phyloP scores from a whole-genome alignment of 192 early-diverging fungal species.

The Obelidium mucronatum region DNA sequence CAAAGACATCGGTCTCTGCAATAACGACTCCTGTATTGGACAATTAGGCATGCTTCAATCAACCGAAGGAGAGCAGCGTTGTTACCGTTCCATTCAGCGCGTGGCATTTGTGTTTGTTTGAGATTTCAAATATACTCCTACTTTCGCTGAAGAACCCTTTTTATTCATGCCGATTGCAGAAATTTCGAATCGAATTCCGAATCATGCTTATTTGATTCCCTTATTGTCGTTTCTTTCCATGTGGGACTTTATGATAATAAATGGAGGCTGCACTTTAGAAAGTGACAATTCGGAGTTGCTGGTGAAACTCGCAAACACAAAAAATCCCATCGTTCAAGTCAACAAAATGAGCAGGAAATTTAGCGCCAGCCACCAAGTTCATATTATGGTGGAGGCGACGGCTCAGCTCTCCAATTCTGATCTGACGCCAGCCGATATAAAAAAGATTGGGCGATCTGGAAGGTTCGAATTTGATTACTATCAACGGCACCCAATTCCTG shows the following conservation, averaged over 20 bases:
- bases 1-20: conserved; percentile 47
- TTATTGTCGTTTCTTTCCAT: no score
- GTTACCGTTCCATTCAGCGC: conserved; percentile 2
- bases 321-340: no score
- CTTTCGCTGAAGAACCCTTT: no score
- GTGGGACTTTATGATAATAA: no score
- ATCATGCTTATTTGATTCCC: no score
- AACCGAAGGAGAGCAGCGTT: background rate
- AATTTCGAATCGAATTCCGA: no score
- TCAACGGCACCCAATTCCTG: no score
- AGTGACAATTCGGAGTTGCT: no score
- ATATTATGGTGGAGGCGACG: conserved; percentile 15
- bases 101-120: background rate
- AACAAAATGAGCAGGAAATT: background rate
- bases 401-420: background rate
- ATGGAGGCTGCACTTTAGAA: no score
- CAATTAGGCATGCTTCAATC: background rate
- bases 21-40: conserved; percentile 34
- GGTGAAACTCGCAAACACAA: no score
- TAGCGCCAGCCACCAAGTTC: conserved; percentile 1
- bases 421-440: conserved; percentile 1
- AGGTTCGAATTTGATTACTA: conserved; percentile 13
- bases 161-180: no score
- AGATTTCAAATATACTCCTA: no score
- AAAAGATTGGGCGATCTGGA: conserved; percentile 26